These are phyloP conservation scores for Panicum virgatum DNA, from an alignment of 202 grass and related monocot genomes.

Conservation along the genomic window DNA sequence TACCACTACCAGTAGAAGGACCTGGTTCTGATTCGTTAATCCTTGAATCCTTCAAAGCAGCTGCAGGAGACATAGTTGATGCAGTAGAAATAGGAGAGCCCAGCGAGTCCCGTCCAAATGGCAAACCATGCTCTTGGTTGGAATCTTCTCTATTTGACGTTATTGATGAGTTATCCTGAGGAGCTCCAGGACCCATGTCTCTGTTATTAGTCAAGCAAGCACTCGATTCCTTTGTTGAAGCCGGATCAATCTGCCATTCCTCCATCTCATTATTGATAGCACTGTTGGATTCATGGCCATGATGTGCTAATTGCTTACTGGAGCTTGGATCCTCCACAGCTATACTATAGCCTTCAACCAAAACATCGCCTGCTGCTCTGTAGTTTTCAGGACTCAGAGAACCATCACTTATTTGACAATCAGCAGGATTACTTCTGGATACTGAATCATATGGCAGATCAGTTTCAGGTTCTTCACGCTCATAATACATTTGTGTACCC, in stretches of 20 bases:
- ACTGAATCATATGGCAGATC: constrained; percentile 42
- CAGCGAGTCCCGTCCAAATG: constrained; percentile 42
- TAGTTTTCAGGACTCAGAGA: constrained; percentile 45
- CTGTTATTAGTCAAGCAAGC: constrained; percentile 51
- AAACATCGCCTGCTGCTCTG: constrained; percentile 2
- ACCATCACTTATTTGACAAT: constrained; percentile 39
- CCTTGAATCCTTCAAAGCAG: constrained; percentile 52
- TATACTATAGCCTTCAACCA: constrained; percentile 35
- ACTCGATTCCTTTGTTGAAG: constrained; percentile 49
- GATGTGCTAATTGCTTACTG: constrained; percentile 35
- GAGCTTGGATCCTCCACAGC: constrained; percentile 38
- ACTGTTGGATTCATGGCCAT: constrained; percentile 33
- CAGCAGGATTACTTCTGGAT: constrained; percentile 38
- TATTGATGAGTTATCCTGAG: constrained; percentile 78
- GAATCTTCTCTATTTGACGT: constrained; percentile 68
- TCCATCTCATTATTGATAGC: constrained; percentile 40
- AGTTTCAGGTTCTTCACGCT: constrained; percentile 49
- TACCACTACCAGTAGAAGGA: constrained; percentile 40
- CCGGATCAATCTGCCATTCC: constrained; percentile 36
- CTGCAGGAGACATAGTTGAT: constrained; percentile 61
- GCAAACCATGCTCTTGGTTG: constrained; percentile 55
- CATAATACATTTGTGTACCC: constrained; percentile 32
- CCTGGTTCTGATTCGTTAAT: constrained; percentile 31
- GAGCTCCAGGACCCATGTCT: constrained; percentile 52
- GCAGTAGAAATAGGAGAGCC: constrained; percentile 67